Conservation (phyloP, 2,329 filamentous ascomycete genomes). For the Lachnellula occidentalis region DNA sequence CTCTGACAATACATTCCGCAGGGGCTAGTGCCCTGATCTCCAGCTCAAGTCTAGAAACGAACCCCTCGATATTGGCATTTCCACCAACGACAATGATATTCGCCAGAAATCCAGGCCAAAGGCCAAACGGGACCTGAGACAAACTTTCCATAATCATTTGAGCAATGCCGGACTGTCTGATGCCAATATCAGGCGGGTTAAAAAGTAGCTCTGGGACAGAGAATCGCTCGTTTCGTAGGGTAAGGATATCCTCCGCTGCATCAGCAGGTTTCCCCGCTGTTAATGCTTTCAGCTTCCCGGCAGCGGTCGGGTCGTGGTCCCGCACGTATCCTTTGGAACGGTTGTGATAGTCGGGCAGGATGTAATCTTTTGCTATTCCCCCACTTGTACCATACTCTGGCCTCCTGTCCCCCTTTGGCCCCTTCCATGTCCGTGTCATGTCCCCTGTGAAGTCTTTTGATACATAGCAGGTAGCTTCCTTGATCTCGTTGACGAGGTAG, state of each 20-base stretch:
- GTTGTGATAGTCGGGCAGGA: constrained; percentile 73
- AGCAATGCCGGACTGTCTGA: constrained; percentile 75
- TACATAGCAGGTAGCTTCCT: constrained; percentile 83
- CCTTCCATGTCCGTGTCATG: constrained; percentile 81
- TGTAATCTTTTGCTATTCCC: constrained; percentile 80
- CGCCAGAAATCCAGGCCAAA: constrained; percentile 78
- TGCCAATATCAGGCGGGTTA: constrained; percentile 76
- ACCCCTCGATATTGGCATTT: constrained; percentile 72
- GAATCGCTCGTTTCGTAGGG: constrained; percentile 89
- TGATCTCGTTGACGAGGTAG: constrained; percentile 92
- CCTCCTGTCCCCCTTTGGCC: constrained; percentile 55
- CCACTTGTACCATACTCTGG: constrained; percentile 40
- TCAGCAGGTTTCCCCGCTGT: constrained; percentile 38
- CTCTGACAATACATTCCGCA: constrained; percentile 71
- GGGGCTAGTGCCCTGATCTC: constrained; percentile 69
- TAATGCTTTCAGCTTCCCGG: constrained; percentile 43
- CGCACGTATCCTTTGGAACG: constrained; percentile 61
- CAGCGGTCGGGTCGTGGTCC: constrained; percentile 68
- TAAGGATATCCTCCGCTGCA: constrained; percentile 70
- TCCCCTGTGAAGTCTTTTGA: constrained; percentile 70
- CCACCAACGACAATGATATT: constrained; percentile 90
- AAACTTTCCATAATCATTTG: constrained; percentile 80
- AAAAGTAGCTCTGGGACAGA: constrained; percentile 86
- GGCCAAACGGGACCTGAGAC: constrained; percentile 65
- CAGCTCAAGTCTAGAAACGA: constrained; percentile 70